Conservation (phyloP, 306 rosid species). For the Inga laurina region DNA sequence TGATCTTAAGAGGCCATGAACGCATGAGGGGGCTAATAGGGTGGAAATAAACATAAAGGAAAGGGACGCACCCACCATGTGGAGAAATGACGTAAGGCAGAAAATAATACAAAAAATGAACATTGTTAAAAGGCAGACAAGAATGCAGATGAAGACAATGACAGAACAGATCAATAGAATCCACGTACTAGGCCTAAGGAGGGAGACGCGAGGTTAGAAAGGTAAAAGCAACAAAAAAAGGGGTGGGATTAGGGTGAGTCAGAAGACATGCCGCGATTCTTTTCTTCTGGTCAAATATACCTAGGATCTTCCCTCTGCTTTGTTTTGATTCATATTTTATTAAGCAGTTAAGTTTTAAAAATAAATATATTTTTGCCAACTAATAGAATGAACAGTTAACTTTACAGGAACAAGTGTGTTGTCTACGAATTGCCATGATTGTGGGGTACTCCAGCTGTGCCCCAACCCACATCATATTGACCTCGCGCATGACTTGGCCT, state of each 20-base stretch:
- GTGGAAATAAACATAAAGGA: not conserved
- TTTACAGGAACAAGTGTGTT: not conserved
- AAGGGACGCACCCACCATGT: not conserved
- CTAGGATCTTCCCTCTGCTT: not conserved
- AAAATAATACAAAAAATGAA: not conserved
- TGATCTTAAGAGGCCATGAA: not conserved
- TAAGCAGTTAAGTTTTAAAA: not conserved
- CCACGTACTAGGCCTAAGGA: not conserved
- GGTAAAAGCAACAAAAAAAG: not conserved
- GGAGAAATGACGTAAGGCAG: not conserved
- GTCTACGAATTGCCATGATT: not conserved
- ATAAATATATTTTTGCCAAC: not conserved
- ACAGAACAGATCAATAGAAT: not conserved
- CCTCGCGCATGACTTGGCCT: not conserved
- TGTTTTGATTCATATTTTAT: no score
- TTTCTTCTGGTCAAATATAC: slow-evolving; percentile 13
- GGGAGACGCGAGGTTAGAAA: not conserved
- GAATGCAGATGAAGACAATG: not conserved
- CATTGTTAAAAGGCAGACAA: not conserved
- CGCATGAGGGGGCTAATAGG: not conserved
- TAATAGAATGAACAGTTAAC: not conserved
- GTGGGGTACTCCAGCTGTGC: not conserved
- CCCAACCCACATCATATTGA: not conserved
- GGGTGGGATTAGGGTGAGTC: not conserved
- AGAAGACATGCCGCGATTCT: not conserved